Conservation (phyloP, 192 early-diverging fungal genomes). For the Backusella sp. region DNA sequence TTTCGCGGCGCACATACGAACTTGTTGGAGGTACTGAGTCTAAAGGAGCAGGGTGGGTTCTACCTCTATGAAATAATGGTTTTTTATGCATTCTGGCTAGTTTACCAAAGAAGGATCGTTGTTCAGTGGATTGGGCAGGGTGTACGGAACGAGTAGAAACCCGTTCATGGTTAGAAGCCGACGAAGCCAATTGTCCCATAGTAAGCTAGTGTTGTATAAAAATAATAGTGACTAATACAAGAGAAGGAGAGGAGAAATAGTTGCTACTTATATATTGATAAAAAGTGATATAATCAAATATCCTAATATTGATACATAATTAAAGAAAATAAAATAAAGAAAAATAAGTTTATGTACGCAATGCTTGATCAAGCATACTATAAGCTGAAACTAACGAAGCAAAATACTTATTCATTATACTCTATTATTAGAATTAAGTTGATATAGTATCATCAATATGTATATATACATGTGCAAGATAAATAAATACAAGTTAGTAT, state of each 20-base stretch:
- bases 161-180: conserved; percentile 17
- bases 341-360: neutral
- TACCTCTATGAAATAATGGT: neutral
- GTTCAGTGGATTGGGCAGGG: neutral
- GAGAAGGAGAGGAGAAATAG: neutral
- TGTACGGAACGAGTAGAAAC: neutral
- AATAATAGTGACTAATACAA: neutral
- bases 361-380: neutral
- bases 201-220: neutral
- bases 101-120: conserved; percentile 9
- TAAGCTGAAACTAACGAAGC: neutral
- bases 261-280: too few species aligned
- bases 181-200: conserved; percentile 26
- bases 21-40: neutral
- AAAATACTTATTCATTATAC: too few species aligned
- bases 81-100: neutral
- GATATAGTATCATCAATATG: too few species aligned
- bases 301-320: too few species aligned
- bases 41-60: neutral
- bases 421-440: too few species aligned
- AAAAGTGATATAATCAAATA: neutral
- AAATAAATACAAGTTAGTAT: too few species aligned
- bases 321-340: too few species aligned
- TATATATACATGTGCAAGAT: too few species aligned
- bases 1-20: conserved; percentile 17